These are phyloP conservation scores for Perilla frutescens DNA, from an alignment of 257 asterid genomes.

Conservation along the genomic window DNA sequence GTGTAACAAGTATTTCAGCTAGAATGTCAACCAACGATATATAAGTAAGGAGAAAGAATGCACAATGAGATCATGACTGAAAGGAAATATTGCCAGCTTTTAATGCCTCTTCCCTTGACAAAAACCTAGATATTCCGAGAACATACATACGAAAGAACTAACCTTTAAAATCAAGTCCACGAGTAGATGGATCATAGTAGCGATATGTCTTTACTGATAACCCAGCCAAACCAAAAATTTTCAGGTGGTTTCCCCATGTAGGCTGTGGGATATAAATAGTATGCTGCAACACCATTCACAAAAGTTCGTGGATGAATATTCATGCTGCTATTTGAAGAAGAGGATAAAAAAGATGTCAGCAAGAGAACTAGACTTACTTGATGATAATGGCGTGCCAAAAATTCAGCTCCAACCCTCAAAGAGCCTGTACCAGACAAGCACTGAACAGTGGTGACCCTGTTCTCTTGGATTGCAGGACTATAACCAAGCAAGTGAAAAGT, in stretches of 20 bases:
- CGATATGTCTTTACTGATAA: slow-evolving; percentile 85
- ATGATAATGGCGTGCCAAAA: slow-evolving; percentile 84
- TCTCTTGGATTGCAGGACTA: slow-evolving; percentile 92
- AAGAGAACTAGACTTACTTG: slow-evolving; percentile 53
- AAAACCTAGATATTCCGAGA: slow-evolving; percentile 16
- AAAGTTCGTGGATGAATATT: slow-evolving; percentile 25
- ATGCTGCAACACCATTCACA: slow-evolving; percentile 54
- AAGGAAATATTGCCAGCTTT: neutral
- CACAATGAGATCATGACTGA: neutral
- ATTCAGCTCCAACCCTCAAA: slow-evolving; percentile 95
- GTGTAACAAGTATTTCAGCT: slow-evolving; percentile 7
- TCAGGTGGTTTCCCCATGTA: slow-evolving; percentile 98
- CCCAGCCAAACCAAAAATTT: slow-evolving; percentile 85
- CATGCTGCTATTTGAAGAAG: neutral
- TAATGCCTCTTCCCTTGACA: neutral
- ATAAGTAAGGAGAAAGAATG: neutral
- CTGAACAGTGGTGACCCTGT: slow-evolving; percentile 93
- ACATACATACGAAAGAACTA: slow-evolving; percentile 24
- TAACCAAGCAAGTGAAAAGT: slow-evolving; percentile 40
- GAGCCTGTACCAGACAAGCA: slow-evolving; percentile 99
- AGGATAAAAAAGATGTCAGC: slow-evolving; percentile 15
- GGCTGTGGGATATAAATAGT: slow-evolving; percentile 87
- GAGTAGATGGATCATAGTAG: slow-evolving; percentile 91
- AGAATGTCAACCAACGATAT: neutral
- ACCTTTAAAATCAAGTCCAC: slow-evolving; percentile 96